Evolutionary conservation across 768 basidiomycete species (phyloP).

Genomic region (Terana coerulea): DNA sequence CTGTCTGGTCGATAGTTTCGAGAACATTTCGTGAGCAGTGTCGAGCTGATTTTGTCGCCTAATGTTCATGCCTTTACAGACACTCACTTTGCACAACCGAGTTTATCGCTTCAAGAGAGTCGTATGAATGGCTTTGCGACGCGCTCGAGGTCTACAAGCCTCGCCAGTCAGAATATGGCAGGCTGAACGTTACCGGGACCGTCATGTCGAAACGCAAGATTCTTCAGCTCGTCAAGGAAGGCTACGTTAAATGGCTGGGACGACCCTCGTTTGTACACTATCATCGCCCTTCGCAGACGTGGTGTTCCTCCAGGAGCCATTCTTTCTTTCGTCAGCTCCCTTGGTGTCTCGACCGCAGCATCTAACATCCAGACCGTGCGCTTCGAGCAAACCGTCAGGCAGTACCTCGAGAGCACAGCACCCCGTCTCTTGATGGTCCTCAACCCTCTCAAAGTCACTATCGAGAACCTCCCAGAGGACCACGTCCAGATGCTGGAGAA

Average conservation of each 20-base stretch:
- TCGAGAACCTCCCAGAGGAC: slow-evolving; percentile 88
- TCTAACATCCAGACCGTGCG: slow-evolving; percentile 84
- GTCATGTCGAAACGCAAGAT: slow-evolving; percentile 98
- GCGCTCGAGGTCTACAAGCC: slow-evolving; percentile 97
- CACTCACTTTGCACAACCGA: slow-evolving; percentile 97
- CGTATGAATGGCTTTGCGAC: slow-evolving; percentile 99
- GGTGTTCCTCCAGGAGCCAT: slow-evolving; percentile 98
- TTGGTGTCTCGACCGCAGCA: slow-evolving; percentile 88
- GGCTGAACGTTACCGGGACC: slow-evolving; percentile 89
- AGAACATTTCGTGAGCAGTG: slow-evolving; percentile 90
- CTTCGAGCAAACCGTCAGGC: slow-evolving; percentile 86
- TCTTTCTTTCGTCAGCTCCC: slow-evolving; percentile 83
- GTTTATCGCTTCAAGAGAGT: slow-evolving; percentile 92
- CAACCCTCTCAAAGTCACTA: slow-evolving; percentile 83
- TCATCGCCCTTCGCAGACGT: slow-evolving; percentile 91
- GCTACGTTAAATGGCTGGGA: slow-evolving; percentile 92
- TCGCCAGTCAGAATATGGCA: slow-evolving; percentile 93
- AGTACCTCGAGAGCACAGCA: slow-evolving; percentile 84
- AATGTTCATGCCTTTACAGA: slow-evolving; percentile 36
- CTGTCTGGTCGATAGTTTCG: slow-evolving; percentile 96
- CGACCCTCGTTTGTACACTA: slow-evolving; percentile 94
- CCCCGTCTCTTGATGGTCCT: slow-evolving; percentile 91
- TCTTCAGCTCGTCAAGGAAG: slow-evolving; percentile 77
- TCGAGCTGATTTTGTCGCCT: background rate
- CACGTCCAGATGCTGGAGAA: slow-evolving; percentile 83